phyloP scores from a whole-genome alignment of 2,329 filamentous ascomycete species.

The Fusarium keratoplasticum region DNA sequence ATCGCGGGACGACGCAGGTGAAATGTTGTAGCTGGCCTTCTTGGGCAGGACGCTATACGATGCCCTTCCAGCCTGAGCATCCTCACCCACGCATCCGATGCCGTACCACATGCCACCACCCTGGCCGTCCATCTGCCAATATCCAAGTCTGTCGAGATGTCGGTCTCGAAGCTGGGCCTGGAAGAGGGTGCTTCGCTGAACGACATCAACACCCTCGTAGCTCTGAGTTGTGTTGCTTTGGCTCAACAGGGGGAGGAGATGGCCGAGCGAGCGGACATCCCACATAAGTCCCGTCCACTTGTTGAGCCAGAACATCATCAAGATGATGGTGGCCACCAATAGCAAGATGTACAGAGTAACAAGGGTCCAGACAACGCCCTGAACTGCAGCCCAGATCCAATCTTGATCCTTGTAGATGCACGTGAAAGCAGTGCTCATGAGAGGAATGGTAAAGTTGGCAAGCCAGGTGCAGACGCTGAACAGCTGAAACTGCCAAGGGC shows the following conservation, averaged over 20 bases:
- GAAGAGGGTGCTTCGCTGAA: conserved; percentile 64
- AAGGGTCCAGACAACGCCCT: conserved; percentile 82
- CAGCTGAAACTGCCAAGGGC: conserved; percentile 74
- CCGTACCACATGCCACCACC: conserved; percentile 80
- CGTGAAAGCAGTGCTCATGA: conserved; percentile 82
- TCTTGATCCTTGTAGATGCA: conserved; percentile 65
- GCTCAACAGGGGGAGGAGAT: conserved; percentile 81
- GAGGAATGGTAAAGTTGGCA: conserved; percentile 81
- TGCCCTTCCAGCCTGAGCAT: conserved; percentile 37
- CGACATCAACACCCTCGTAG: conserved; percentile 75
- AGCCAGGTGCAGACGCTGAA: conserved; percentile 81
- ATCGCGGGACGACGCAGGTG: conserved; percentile 47
- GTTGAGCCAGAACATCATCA: conserved; percentile 74
- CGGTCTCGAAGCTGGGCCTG: conserved; percentile 64
- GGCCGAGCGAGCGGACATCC: conserved; percentile 86
- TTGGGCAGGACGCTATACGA: conserved; percentile 44
- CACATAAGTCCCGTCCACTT: conserved; percentile 82
- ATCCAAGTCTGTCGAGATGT: conserved; percentile 80
- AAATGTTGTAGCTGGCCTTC: conserved; percentile 47
- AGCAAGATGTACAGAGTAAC: conserved; percentile 79
- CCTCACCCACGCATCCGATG: conserved; percentile 67
- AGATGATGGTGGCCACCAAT: conserved; percentile 61
- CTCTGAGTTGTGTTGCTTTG: conserved; percentile 82
- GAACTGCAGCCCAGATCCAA: conserved; percentile 86
- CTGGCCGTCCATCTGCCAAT: conserved; percentile 80